phyloP scores from a whole-genome alignment of 805 yeast genomes.

The Saccharomycopsis babjevae region DNA sequence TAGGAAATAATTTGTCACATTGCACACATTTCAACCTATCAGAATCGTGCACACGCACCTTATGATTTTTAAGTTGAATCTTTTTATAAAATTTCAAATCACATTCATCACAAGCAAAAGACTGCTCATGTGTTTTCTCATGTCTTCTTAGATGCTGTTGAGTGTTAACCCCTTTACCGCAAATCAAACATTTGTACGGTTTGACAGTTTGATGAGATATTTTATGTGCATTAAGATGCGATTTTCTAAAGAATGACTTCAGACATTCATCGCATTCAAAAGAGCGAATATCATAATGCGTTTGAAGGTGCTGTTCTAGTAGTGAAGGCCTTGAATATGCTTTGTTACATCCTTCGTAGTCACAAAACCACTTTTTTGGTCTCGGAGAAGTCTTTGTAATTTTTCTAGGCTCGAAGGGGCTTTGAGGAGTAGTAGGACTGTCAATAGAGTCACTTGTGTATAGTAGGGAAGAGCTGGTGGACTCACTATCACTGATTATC shows the following conservation, averaged over 20 bases:
- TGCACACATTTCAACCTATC: conserved; percentile 41
- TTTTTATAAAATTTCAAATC: conserved; percentile 59
- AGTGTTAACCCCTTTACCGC: conserved; percentile 77
- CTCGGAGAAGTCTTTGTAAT: conserved; percentile 30
- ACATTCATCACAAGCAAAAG: conserved; percentile 63
- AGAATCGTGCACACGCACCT: conserved; percentile 45
- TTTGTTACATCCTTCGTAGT: conserved; percentile 57
- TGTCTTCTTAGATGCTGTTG: conserved; percentile 77
- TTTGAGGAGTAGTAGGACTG: background rate
- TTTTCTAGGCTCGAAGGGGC: conserved; percentile 20
- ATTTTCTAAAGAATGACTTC: conserved; percentile 58
- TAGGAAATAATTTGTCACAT: conserved; percentile 55
- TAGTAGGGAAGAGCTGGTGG: background rate
- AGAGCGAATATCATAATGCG: conserved; percentile 74
- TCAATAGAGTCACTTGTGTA: background rate
- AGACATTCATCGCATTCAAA: conserved; percentile 57
- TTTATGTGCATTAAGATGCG: conserved; percentile 70
- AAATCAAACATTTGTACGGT: conserved; percentile 62
- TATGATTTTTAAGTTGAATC: conserved; percentile 66
- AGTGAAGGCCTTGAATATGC: conserved; percentile 74
- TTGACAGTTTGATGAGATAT: conserved; percentile 52
- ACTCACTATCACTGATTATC: background rate
- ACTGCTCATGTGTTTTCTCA: conserved; percentile 65
- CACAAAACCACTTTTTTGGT: conserved; percentile 56
- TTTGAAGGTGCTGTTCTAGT: conserved; percentile 67